Evolutionary conservation across 1,284 basidiomycete species (phyloP), one percentile per base, ranked within the genome.

Genomic region (Apiotrichum domesticum): DNA sequence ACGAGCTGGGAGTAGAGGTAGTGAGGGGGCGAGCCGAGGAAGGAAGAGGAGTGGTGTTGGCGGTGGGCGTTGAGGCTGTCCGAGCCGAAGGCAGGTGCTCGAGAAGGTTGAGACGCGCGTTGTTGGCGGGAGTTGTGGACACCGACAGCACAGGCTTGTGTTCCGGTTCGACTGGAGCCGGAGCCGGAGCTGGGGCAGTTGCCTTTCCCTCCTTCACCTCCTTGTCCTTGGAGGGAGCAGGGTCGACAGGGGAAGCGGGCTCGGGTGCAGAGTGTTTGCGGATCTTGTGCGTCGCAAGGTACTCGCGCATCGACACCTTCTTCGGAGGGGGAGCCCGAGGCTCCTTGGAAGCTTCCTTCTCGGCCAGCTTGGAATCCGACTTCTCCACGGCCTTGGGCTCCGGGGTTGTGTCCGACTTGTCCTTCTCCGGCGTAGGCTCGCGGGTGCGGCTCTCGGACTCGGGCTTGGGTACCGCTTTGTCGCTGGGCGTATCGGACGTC

Each of bases 271-370:
- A 51, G 43, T 63, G 54, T 57, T 70, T 71, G 55, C 67, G 61
- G 40, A 71, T 65, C 62, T 69, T 71, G 54, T 67, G 63, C 29
- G 47, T 68, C 46, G 69, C 70, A 40, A 74, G 57, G 51, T 71
- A 74, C 41, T 74, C 72, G 15, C 63, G 58, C n/a, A 73, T 56
- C 3, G 67, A 65, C 7, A 73, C 66, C 56, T 71, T 71, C 65
- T 71, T 71, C 21, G 66, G 66, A 11, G 44, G 40, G 13, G 57
- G 43, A 8, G 37, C 14, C 33, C 54, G 63, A 14, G 57, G 63
- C 43, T 57, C 62, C 29, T 54, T 60, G n/a, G 47, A 35, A 35
- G 55, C 1, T 11, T 33, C 35, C 46, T 53, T 40, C 6, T 6
- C 15, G 10, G 13, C 34, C 3, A 10, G 37, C 29, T 50, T 44